Evolutionary conservation across 2,329 filamentous ascomycete genomes (phyloP).

Genomic region (Aspergillus pseudoviridinutans): DNA sequence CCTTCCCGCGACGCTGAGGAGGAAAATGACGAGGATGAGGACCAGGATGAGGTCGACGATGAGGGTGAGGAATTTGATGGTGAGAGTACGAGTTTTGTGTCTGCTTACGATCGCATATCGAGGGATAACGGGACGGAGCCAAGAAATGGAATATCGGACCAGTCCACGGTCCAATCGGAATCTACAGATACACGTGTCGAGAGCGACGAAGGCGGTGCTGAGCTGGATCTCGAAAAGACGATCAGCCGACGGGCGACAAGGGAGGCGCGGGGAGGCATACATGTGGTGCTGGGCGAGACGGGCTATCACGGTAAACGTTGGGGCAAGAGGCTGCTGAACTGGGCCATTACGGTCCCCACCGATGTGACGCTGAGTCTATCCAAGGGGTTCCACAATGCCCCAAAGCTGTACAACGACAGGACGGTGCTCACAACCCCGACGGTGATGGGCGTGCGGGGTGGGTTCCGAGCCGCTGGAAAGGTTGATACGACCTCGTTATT

Average conservation of each 20-base stretch:
- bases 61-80: background rate
- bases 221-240: conserved; percentile 11
- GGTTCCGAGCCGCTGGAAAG: conserved; percentile 72
- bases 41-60: background rate
- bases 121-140: background rate
- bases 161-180: background rate
- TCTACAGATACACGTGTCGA: background rate
- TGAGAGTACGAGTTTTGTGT: background rate
- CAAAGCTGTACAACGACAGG: conserved; percentile 78
- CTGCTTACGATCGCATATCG: background rate
- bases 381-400: conserved; percentile 83
- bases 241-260: conserved; percentile 3
- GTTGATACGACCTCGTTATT: conserved; percentile 25
- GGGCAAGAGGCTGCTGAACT: conserved; percentile 66
- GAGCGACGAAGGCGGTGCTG: background rate
- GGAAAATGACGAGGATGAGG: background rate
- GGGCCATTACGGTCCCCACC: conserved; percentile 76
- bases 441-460: conserved; percentile 72
- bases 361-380: conserved; percentile 79
- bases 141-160: background rate
- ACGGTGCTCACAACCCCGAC: conserved; percentile 74
- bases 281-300: conserved; percentile 46
- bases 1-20: background rate
- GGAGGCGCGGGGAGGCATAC: background rate
- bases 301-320: conserved; percentile 64